Conservation (phyloP, 2,329 filamentous ascomycete genomes). For the Metarhizium album region DNA sequence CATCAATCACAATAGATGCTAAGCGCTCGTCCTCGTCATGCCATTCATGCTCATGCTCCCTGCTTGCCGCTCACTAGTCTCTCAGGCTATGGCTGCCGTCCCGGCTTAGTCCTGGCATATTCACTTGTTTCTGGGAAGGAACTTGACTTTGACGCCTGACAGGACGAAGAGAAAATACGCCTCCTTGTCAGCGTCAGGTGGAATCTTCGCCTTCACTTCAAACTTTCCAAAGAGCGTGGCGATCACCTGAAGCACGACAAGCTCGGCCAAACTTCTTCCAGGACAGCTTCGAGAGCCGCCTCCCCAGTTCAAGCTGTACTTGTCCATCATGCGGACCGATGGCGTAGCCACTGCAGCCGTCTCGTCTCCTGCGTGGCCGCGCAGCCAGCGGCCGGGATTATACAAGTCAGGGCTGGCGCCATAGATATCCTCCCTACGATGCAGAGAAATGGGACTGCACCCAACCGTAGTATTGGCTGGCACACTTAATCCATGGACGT, state of each 20-base stretch:
- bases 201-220: constrained; percentile 29
- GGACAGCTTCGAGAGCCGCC: constrained; percentile 40
- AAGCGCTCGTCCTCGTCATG: not conserved
- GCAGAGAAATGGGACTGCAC: constrained; percentile 39
- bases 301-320: constrained; percentile 40
- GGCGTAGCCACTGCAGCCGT: not conserved
- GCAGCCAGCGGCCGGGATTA: constrained; percentile 37
- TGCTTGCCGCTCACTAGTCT: not conserved
- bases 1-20: not conserved
- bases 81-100: not conserved
- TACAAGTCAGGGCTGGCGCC: constrained; percentile 34
- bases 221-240: constrained; percentile 32
- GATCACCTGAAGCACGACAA: constrained; percentile 36
- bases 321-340: constrained; percentile 30
- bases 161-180: constrained; percentile 44
- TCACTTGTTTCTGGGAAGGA: constrained; percentile 13
- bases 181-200: constrained; percentile 26
- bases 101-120: not conserved
- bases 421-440: constrained; percentile 38
- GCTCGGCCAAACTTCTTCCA: constrained; percentile 38
- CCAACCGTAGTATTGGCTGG: constrained; percentile 37
- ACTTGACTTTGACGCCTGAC: constrained; percentile 33
- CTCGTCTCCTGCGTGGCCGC: constrained; percentile 13
- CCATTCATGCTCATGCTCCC: not conserved
- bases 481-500: constrained; percentile 28